Evolutionary conservation across 306 rosid genomes (phyloP).

Genomic region (Corylus heterophylla): DNA sequence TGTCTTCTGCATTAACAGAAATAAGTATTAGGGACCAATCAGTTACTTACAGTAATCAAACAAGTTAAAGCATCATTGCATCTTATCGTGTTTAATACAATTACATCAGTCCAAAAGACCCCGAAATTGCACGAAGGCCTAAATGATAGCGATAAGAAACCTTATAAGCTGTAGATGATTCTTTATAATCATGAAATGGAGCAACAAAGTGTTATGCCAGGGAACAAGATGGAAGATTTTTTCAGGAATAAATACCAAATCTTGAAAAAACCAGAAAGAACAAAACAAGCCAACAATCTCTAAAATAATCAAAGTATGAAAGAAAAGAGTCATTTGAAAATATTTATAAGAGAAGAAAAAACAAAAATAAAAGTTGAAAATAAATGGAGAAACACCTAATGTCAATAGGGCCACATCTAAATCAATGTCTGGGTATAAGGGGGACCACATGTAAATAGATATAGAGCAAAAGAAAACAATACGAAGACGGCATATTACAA

Average conservation of each 20-base stretch:
- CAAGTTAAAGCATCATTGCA: conserved; percentile 16
- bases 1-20: conserved; percentile 71
- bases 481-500: too few relatives aligned
- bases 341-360: background rate
- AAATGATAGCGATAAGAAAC: background rate
- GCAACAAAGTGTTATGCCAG: background rate
- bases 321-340: background rate
- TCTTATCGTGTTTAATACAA: conserved; percentile 9
- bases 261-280: background rate
- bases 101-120: conserved; percentile 19
- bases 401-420: background rate
- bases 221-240: background rate
- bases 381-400: background rate
- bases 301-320: background rate
- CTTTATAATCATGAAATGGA: background rate
- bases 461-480: background rate
- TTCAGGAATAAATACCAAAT: background rate
- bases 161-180: background rate
- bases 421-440: background rate
- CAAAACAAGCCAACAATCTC: background rate
- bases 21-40: conserved; percentile 26
- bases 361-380: background rate
- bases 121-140: conserved; percentile 8
- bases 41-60: conserved; percentile 17
- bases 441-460: background rate